Evolutionary conservation across 495 filamentous ascomycete species (phyloP).

Genomic region (Amphirosellinia nigrospora): DNA sequence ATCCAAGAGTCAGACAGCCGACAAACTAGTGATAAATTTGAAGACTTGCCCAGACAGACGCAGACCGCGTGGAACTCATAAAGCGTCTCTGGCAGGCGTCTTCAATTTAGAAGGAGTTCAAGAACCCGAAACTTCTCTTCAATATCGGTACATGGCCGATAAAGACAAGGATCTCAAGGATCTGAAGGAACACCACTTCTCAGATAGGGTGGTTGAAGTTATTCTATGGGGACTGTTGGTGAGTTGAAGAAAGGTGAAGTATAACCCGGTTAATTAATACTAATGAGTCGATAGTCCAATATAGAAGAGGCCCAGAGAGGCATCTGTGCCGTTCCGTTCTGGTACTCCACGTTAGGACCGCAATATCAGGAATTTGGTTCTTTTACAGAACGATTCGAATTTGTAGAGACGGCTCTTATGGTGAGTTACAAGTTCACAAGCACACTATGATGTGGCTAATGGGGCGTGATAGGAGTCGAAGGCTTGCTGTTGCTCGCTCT

Average conservation of each 20-base stretch:
- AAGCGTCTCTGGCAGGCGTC: neutral
- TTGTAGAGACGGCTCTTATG: neutral
- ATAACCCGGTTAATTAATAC: neutral
- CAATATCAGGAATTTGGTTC: too few relatives aligned
- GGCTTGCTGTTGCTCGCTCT: neutral
- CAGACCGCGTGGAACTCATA: too few relatives aligned
- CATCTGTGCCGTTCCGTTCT: neutral
- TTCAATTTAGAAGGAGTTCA: neutral
- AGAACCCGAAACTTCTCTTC: too few relatives aligned
- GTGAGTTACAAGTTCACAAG: neutral
- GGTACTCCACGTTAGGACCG: neutral
- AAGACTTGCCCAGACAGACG: too few relatives aligned
- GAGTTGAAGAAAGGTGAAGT: neutral
- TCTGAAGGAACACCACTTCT: neutral
- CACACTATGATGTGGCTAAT: neutral
- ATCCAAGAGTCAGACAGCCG: too few relatives aligned
- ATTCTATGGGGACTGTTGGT: slow-evolving; percentile 7
- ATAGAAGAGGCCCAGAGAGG: neutral
- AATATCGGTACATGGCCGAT: too few relatives aligned
- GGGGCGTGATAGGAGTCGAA: slow-evolving; percentile 2
- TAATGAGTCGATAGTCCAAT: neutral
- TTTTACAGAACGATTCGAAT: slow-evolving; percentile 2
- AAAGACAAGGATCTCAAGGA: neutral
- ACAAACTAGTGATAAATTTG: too few relatives aligned
- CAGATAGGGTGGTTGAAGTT: neutral